Percentiles rank a stretch among this genome's conserved stretches.
Evolutionary conservation across 192 early-diverging fungal species (phyloP).

Genomic region (Backusella morwellensis): DNA sequence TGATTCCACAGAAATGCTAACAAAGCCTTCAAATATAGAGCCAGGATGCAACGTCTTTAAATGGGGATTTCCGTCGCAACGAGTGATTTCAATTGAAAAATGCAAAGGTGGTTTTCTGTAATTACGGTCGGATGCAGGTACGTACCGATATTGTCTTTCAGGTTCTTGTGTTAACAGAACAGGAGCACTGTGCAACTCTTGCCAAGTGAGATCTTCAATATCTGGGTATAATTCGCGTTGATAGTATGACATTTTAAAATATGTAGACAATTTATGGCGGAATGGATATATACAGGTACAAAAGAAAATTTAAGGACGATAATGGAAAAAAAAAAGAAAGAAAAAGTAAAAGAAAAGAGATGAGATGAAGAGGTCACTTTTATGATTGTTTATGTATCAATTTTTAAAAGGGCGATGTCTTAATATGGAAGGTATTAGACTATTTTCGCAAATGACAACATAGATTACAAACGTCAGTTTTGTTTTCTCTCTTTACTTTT

Average conservation of each 20-base stretch:
- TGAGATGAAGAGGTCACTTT: background rate
- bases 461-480: too few species aligned
- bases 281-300: background rate
- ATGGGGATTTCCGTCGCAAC: background rate
- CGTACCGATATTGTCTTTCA: background rate
- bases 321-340: background rate
- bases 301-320: background rate
- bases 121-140: background rate
- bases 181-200: background rate
- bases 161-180: background rate
- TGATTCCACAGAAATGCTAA: constrained; percentile 7
- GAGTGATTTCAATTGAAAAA: background rate
- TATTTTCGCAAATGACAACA: background rate
- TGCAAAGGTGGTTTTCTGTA: constrained; percentile 6
- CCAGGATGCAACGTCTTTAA: constrained; percentile 14
- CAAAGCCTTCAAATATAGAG: constrained; percentile 16
- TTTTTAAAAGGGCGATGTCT: background rate
- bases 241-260: background rate
- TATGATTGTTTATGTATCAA: background rate
- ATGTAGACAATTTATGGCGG: background rate
- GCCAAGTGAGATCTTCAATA: background rate
- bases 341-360: constrained; percentile 3
- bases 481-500: background rate
- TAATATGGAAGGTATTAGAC: background rate
- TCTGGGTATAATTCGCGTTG: background rate